Evolutionary conservation across 495 filamentous ascomycete genomes (phyloP).

Genomic region (Lepraria neglecta): DNA sequence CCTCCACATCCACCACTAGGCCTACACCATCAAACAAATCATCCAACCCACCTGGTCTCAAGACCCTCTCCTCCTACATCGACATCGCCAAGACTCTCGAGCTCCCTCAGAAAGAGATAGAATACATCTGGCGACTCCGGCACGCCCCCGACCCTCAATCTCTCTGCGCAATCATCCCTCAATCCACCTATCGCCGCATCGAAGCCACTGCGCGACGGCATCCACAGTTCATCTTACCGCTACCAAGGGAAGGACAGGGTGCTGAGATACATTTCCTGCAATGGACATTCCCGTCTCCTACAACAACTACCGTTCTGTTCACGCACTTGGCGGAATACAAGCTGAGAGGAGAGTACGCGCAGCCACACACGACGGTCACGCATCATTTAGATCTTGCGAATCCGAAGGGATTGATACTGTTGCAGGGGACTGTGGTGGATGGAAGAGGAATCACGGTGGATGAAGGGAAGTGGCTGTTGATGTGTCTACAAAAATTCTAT

Average conservation of each 20-base stretch:
- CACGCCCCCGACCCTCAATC: constrained; percentile 63
- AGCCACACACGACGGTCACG: constrained; percentile 88
- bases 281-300: constrained; percentile 62
- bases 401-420: constrained; percentile 68
- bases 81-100: constrained; percentile 67
- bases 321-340: constrained; percentile 90
- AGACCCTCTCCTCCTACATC: constrained; percentile 74
- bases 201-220: constrained; percentile 58
- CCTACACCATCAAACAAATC: constrained; percentile 31
- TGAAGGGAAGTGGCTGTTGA: constrained; percentile 82
- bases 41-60: constrained; percentile 51
- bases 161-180: constrained; percentile 74
- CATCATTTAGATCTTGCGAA: constrained; percentile 75
- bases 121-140: constrained; percentile 84
- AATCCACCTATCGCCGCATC: constrained; percentile 62
- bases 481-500: constrained; percentile 94
- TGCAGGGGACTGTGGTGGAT: constrained; percentile 73
- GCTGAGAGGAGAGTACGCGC: constrained; percentile 76
- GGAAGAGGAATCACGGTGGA: constrained; percentile 69
- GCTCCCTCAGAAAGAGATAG: constrained; percentile 76
- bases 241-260: constrained; percentile 61
- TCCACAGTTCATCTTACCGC: constrained; percentile 86
- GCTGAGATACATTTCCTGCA: constrained; percentile 79
- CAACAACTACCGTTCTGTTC: constrained; percentile 79
- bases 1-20: constrained; percentile 19